Conservation (phyloP, 306 rosid species). For the Vicia faba region DNA sequence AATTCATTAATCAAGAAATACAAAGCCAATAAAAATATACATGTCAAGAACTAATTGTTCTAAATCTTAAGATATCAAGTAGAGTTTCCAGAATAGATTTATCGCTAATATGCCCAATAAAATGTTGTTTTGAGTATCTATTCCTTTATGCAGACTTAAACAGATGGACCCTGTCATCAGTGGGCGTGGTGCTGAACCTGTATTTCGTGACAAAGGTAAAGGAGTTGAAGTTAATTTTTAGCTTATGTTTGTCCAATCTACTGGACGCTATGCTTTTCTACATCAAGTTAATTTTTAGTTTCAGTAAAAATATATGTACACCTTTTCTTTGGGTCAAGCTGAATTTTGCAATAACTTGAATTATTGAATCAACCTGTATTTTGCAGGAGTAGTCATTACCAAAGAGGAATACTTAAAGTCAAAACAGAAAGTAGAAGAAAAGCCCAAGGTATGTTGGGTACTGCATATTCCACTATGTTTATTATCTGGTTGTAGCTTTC, state of each 20-base stretch:
- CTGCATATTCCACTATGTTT: constrained; percentile 20
- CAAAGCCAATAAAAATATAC: constrained; percentile 12
- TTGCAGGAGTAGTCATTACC: constrained; percentile 48
- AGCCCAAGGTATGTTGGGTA: constrained; percentile 64
- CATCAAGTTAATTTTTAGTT: constrained; percentile 24
- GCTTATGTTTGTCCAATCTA: constrained; percentile 26
- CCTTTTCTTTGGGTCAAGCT: constrained; percentile 1
- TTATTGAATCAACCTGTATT: constrained; percentile 31
- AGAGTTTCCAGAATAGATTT: constrained; percentile 2
- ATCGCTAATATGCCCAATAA: not conserved
- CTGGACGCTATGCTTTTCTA: constrained; percentile 3
- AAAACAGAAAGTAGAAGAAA: constrained; percentile 67
- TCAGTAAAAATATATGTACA: not conserved
- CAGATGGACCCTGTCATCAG: constrained; percentile 75
- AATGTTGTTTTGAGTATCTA: constrained; percentile 13
- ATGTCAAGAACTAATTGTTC: constrained; percentile 16
- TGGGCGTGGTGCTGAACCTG: constrained; percentile 69
- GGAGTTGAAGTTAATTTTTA: constrained; percentile 33
- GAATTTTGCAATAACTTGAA: not conserved
- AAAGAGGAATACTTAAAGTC: constrained; percentile 76
- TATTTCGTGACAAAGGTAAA: constrained; percentile 85
- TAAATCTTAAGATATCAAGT: constrained; percentile 24
- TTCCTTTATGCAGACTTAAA: constrained; percentile 59
- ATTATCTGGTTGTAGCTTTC: constrained; percentile 25
- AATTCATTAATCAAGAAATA: not conserved